Evolutionary conservation across 2,329 filamentous ascomycete species (phyloP).

Genomic region (Alternaria gaisen): DNA sequence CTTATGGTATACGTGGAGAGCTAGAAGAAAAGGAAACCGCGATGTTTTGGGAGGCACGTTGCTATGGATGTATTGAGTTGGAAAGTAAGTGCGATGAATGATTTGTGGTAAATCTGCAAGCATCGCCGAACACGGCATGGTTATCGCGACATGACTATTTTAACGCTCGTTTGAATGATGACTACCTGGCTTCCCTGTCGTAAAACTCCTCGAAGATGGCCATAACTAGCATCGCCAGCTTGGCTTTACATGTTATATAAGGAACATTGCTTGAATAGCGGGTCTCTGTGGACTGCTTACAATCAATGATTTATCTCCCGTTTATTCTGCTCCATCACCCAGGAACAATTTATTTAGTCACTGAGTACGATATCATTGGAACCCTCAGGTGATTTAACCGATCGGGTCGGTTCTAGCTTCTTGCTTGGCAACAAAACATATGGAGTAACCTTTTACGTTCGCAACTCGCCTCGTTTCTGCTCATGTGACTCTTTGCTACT

Average conservation of each 20-base stretch:
- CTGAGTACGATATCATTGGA: no score
- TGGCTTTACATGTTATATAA: no score
- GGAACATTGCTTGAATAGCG: no score
- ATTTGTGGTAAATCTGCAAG: neutral
- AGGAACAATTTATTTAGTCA: no score
- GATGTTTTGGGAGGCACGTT: neutral
- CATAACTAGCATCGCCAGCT: neutral
- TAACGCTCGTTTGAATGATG: neutral
- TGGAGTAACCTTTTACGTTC: neutral
- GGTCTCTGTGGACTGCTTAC: no score
- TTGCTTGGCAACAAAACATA: no score
- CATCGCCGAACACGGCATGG: neutral
- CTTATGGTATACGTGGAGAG: neutral
- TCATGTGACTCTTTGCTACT: neutral
- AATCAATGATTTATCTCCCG: no score
- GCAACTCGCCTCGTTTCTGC: neutral
- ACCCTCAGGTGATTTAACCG: no score
- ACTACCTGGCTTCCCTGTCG: neutral
- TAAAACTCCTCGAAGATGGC: neutral
- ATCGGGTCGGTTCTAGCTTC: fast-evolving
- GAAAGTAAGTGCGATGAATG: neutral
- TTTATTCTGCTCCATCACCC: no score
- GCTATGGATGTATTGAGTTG: neutral
- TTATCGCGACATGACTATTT: neutral
- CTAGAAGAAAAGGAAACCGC: neutral